phyloP scores from a whole-genome alignment of 2,329 filamentous ascomycete species.

The Sclerotinia subarctica region DNA sequence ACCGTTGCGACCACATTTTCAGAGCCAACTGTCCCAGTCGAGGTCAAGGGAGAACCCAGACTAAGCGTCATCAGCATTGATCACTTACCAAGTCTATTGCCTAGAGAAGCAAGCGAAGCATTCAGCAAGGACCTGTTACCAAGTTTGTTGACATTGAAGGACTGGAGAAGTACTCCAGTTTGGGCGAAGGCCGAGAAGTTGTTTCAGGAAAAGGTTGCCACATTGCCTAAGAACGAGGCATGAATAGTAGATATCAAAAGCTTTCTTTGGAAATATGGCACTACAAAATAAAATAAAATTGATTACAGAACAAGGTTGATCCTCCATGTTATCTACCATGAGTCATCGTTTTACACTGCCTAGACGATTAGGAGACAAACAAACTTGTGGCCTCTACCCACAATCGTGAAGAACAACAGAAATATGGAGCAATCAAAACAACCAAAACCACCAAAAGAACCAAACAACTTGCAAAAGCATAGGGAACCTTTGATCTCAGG shows the following conservation, averaged over 20 bases:
- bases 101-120: conserved; percentile 80
- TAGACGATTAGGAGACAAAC: background rate
- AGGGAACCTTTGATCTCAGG: background rate
- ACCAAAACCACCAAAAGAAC: too few species aligned
- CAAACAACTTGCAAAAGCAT: background rate
- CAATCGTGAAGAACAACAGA: background rate
- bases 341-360: background rate
- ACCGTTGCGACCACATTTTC: conserved; percentile 80
- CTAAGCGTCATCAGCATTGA: conserved; percentile 85
- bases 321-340: background rate
- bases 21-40: conserved; percentile 78
- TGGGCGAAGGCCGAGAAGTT: conserved; percentile 83
- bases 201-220: conserved; percentile 77
- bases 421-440: too few species aligned
- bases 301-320: background rate
- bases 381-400: background rate
- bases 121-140: conserved; percentile 79
- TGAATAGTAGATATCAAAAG: conserved; percentile 14
- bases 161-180: conserved; percentile 69
- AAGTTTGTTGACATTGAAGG: conserved; percentile 72
- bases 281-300: background rate
- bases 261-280: background rate
- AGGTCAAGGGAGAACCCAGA: conserved; percentile 51
- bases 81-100: conserved; percentile 78
- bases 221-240: conserved; percentile 49